Evolutionary conservation across 169 alveolate species (phyloP).

Genomic region (Hammondia hammondi): DNA sequence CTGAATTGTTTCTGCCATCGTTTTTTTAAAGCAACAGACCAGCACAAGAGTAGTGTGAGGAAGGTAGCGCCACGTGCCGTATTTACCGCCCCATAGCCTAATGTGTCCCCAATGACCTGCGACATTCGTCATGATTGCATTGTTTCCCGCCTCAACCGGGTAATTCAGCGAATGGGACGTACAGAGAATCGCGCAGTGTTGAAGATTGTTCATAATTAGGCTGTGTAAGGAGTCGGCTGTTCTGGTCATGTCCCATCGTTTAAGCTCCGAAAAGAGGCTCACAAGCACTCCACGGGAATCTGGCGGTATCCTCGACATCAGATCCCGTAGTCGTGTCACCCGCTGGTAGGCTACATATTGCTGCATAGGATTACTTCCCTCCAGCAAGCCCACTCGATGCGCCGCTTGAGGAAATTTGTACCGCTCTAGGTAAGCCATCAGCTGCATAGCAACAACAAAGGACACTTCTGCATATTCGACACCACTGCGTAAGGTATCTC

Average conservation of each 20-base stretch:
- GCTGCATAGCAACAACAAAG: not conserved
- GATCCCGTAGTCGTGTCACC: not conserved
- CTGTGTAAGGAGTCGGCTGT: not conserved
- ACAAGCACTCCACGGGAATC: not conserved
- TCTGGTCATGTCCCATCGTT: not conserved
- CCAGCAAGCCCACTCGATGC: not conserved
- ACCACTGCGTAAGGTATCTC: not conserved
- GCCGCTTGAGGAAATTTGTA: slow-evolving; percentile 8
- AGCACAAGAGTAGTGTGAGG: too few relatives aligned
- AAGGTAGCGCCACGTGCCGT: too few relatives aligned
- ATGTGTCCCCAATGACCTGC: too few relatives aligned
- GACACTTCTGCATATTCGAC: not conserved
- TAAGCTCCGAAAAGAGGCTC: not conserved
- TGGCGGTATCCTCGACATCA: not conserved
- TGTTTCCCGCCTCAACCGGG: too few relatives aligned
- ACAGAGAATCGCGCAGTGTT: slow-evolving; percentile 25
- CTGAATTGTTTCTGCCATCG: too few relatives aligned
- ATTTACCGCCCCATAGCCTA: too few relatives aligned
- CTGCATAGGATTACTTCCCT: not conserved
- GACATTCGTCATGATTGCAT: too few relatives aligned
- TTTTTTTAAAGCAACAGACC: too few relatives aligned
- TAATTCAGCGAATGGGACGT: not conserved
- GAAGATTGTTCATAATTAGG: not conserved
- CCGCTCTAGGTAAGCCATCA: not conserved
- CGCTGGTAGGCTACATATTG: not conserved